Evolutionary conservation across 1,284 basidiomycete genomes (phyloP), one percentile per base, ranked within the genome.

Genomic region (Ustilago loliicola): DNA sequence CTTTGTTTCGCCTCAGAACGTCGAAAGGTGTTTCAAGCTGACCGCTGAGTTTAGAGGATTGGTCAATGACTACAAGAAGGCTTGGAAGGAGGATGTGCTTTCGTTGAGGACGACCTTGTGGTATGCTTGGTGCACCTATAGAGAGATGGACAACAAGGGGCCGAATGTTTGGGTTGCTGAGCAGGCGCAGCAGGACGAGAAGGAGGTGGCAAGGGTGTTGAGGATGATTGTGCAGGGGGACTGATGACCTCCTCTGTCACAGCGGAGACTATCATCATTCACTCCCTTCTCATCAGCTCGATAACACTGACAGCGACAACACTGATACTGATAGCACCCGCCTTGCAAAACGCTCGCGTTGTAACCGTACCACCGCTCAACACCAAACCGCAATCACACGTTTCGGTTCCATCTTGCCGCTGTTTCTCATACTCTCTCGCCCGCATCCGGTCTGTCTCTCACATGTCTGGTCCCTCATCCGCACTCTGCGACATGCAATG

Each of bases 81-180:
- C 90, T 42, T 98, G 95, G 95, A 96, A 96, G 87, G 93, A 96
- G 84, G 95, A 98, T 83, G 93, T 96, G 3, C 88, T 98, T 77
- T 94, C 96, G 88, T 89, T 98, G 78, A 90, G 93, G 80, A 95
- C 95, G 90, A 92, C 76, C 60, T 56, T 96, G 91, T 96, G 94
- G 94, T 95, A 92, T 84, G 92, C 92, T 40, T 94, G 93, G 93
- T 65, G 66, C 30, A 72, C 79, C 19, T 80, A 78, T 45, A 40
- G 76, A 19, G 59, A 71, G 50, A 72, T 77, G 66, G 65, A 64
- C 9, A 56, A 30, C 1, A 54, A 55, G 38, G 70, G 71, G 5
- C 73, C 68, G 4, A 72, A 72, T 38, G 62, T 54, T n/a, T 65
- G 59, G 59, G 66, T 65, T 45, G 42, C 42, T 45, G 42, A 45